Percentiles rank a stretch among this genome's conserved stretches.
Evolutionary conservation across 768 basidiomycete species (phyloP).

Genomic region (Xerocomellus chrysenteron): DNA sequence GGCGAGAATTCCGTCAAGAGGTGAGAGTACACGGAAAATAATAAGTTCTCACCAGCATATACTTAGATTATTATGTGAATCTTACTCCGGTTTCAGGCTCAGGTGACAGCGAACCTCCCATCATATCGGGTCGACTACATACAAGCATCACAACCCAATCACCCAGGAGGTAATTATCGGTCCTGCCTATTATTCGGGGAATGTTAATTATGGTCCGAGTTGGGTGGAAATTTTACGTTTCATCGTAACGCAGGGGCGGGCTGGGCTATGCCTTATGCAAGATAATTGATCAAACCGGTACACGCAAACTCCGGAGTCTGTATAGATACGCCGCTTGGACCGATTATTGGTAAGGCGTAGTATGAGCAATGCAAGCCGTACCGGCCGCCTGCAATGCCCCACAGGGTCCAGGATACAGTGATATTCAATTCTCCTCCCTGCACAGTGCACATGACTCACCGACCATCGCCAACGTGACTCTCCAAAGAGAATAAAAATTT

Average conservation of each 20-base stretch:
- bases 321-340: background rate
- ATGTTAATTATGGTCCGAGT: background rate
- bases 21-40: background rate
- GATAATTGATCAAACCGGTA: constrained; percentile 3
- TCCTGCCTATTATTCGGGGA: background rate
- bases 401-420: background rate
- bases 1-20: background rate
- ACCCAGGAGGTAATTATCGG: background rate
- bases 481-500: background rate
- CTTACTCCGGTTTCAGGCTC: background rate
- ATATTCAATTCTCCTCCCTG: background rate
- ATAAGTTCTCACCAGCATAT: background rate
- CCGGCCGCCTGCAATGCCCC: background rate
- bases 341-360: constrained; percentile 2
- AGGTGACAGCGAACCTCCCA: background rate
- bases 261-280: constrained; percentile 9
- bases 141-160: background rate
- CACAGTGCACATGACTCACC: background rate
- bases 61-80: background rate
- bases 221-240: constrained; percentile 25
- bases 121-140: background rate
- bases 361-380: background rate
- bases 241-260: background rate
- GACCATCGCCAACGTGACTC: background rate
- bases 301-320: constrained; percentile 3